Conservation (phyloP, 2,329 filamentous ascomycete species). For the Penicillium occitanis region DNA sequence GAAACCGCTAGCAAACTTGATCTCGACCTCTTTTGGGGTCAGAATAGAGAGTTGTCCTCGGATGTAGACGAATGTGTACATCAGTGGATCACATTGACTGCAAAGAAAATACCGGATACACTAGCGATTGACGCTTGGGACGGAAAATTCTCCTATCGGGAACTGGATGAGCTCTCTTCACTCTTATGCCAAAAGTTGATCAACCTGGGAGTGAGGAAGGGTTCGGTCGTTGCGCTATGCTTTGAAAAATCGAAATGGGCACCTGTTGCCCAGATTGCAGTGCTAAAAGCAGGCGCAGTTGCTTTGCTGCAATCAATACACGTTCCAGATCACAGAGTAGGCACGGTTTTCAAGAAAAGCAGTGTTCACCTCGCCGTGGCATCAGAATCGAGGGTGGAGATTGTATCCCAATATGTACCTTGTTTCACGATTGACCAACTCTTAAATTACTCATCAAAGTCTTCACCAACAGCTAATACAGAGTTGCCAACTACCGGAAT, state of each 20-base stretch:
- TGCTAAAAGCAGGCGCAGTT: slow-evolving; percentile 25
- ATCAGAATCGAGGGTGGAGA: not conserved
- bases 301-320: not conserved
- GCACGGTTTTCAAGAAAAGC: slow-evolving; percentile 40
- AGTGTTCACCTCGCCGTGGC: not conserved
- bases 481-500: not conserved
- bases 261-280: slow-evolving; percentile 20
- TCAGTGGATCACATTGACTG: slow-evolving; percentile 25
- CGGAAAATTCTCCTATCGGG: slow-evolving; percentile 28
- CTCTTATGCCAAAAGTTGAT: slow-evolving; percentile 30
- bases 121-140: slow-evolving; percentile 30
- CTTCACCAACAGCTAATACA: not conserved
- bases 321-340: slow-evolving; percentile 29
- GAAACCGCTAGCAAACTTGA: not conserved
- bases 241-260: slow-evolving; percentile 30
- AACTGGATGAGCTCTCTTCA: slow-evolving; percentile 32
- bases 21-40: slow-evolving; percentile 3
- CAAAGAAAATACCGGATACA: slow-evolving; percentile 17
- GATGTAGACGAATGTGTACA: slow-evolving; percentile 6
- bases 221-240: slow-evolving; percentile 26
- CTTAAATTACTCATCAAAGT: not conserved
- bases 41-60: slow-evolving; percentile 1
- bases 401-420: slow-evolving; percentile 1
- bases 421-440: not conserved
- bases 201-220: slow-evolving; percentile 31